Evolutionary conservation across 164 flowering plant genomes (phyloP), one percentile per base, ranked within the genome.

Genomic region (Malania oleifera): DNA sequence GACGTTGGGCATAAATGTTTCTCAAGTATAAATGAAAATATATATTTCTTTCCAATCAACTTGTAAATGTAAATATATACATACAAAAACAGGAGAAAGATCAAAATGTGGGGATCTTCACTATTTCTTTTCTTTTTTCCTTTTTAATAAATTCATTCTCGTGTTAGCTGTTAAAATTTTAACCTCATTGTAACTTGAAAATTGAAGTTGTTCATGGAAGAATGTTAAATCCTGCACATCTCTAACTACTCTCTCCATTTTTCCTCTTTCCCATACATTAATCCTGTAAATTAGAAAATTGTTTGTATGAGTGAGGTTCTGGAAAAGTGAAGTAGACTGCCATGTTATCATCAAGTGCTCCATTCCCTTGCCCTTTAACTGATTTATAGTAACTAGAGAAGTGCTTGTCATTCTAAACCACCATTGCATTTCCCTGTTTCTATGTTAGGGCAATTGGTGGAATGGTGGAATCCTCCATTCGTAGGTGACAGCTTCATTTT

Each of bases 241-340:
- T n/a, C n/a, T n/a, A n/a, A n/a, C n/a, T n/a, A n/a, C n/a, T n/a
- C n/a, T n/a, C n/a, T n/a, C n/a, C n/a, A n/a, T n/a, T n/a, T n/a
- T n/a, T n/a, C n/a, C n/a, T n/a, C n/a, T n/a, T n/a, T n/a, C n/a
- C n/a, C n/a, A n/a, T n/a, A n/a, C n/a, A n/a, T n/a, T n/a, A n/a
- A n/a, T n/a, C n/a, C n/a, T n/a, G n/a, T n/a, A n/a, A n/a, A n/a
- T n/a, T n/a, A n/a, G n/a, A n/a, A n/a, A n/a, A n/a, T n/a, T n/a
- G n/a, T n/a, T n/a, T n/a, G 35, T 31, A 31, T 31, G 35, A 31
- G 35, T 29, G 26, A 45, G 37, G 57, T 46, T 19, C 34, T 45
- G 64, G 57, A 67, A 66, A 60, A 61, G 44, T 66, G 70, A 66
- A 66, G 64, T 51, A 35, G 50, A 55, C 65, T 55, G 57, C 56